phyloP scores from a whole-genome alignment of 495 filamentous ascomycete species.

The Xanthoparmelia taractica region DNA sequence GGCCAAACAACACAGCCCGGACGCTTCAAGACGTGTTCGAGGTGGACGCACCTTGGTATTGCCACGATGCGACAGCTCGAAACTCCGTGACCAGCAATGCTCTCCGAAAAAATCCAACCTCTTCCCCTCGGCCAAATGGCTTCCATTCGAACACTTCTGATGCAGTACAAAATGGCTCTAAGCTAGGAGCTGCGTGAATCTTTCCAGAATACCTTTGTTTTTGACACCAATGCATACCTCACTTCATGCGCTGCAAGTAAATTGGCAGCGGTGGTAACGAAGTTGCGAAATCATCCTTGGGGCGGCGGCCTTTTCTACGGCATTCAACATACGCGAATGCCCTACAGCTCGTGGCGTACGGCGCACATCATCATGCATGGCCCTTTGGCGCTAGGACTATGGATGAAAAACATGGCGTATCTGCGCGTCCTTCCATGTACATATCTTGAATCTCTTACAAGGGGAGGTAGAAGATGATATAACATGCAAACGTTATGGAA shows the following conservation, averaged over 20 bases:
- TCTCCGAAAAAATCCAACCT: background rate
- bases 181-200: background rate
- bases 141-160: background rate
- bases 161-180: background rate
- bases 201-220: background rate
- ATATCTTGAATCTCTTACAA: too few species aligned
- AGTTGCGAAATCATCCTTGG: background rate
- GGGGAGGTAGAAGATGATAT: too few species aligned
- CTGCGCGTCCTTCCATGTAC: background rate
- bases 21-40: background rate
- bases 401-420: background rate
- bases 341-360: background rate
- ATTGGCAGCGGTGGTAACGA: background rate
- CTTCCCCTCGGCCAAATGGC: background rate
- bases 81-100: background rate
- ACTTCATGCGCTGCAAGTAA: background rate
- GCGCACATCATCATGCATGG: background rate
- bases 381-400: background rate
- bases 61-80: background rate
- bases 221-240: background rate
- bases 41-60: background rate
- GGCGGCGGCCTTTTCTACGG: background rate
- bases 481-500: too few species aligned
- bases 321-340: background rate
- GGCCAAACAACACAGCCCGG: background rate